These are phyloP conservation scores for Penicillium sp. DNA, from an alignment of 2,329 filamentous ascomycete genomes.

Conservation along the genomic window DNA sequence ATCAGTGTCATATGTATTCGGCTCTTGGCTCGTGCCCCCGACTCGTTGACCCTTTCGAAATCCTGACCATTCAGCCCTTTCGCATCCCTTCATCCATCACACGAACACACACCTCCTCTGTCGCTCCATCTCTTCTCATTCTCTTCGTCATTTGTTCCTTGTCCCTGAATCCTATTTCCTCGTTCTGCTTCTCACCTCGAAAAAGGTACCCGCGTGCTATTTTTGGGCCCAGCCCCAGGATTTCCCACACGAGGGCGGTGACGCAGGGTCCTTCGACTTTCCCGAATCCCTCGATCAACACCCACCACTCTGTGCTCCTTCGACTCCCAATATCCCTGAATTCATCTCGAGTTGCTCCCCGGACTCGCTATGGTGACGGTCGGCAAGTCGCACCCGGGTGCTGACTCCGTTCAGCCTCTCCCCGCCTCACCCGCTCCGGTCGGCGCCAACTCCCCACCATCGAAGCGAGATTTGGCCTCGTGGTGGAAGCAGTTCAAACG, in stretches of 20 bases:
- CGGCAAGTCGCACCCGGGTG: conserved; percentile 37
- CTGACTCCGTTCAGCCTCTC: conserved; percentile 36
- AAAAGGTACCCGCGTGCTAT: conserved; percentile 21
- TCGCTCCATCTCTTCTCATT: not conserved
- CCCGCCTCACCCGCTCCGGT: conserved; percentile 47
- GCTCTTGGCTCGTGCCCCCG: conserved; percentile 11
- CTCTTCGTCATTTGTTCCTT: conserved; percentile 1
- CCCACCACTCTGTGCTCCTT: not conserved
- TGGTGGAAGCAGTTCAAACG: conserved; percentile 98
- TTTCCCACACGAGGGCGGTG: conserved; percentile 33
- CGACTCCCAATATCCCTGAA: conserved; percentile 2
- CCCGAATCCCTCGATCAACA: conserved; percentile 20
- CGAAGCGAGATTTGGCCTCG: conserved; percentile 82
- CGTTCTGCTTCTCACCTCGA: not conserved
- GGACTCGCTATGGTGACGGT: conserved; percentile 35
- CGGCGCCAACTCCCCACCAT: conserved; percentile 66
- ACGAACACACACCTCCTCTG: not conserved
- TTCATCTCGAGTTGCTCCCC: conserved; percentile 3
- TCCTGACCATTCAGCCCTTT: conserved; percentile 4
- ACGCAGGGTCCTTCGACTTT: conserved; percentile 24
- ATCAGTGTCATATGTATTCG: conserved; percentile 7
- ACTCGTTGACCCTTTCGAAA: conserved; percentile 10
- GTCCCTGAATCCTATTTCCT: conserved; percentile 1
- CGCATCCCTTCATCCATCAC: conserved; percentile 8
- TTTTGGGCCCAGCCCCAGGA: conserved; percentile 35